Base-by-base conservation (phyloP, 208 protist genomes). In the Leishmania aethiopica region DNA sequence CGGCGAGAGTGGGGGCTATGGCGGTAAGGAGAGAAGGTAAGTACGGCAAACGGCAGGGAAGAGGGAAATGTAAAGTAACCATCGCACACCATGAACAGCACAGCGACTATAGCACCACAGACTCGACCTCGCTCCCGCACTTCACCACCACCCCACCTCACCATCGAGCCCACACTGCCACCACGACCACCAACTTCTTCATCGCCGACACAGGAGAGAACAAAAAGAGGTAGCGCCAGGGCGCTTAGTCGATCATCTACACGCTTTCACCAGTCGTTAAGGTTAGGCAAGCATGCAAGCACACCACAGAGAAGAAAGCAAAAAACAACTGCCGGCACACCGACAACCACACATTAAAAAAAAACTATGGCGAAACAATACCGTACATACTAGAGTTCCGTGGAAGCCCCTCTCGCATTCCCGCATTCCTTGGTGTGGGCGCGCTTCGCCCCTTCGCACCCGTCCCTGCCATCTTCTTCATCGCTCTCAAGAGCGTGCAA, bases 201-300 rank as follows among this genome's bases (percentile, higher is more conserved):
- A 28, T 25, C 40, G 15, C 40, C 19, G 22, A 32, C 40, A 73
- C 40, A 11, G 2, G 25, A 49, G 42, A 73, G 10, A 73, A 49
- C 32, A 17, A 49, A 55, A 74, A 47, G 40, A 49, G 11, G 32
- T 3, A 37, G 40, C 11, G 10, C 42, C 45, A 17, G 25, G 11
- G 28, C 45, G 70, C 42, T 59, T 77, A 42, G 51, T 45, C 32
- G 73, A 77, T 77, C 13, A 59, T 59, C 47, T 55, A 37, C 70
- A 55, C 11, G 15, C 17, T 7, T 74, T 10, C 70, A 13, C 42
- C 47, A 35, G 45, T 10, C 8, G 10, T 74, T 55, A 53, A 53
- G 11, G 70, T 74, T 74, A 47, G 28, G 15, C n/a, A 40, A 69
- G n/a, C 62, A 37, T 28, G 15, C 57, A 32, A n/a, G 57, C 57